These are phyloP conservation scores for Trichoderma harzianum DNA, from an alignment of 2,329 filamentous ascomycete genomes.

Conservation along the genomic window DNA sequence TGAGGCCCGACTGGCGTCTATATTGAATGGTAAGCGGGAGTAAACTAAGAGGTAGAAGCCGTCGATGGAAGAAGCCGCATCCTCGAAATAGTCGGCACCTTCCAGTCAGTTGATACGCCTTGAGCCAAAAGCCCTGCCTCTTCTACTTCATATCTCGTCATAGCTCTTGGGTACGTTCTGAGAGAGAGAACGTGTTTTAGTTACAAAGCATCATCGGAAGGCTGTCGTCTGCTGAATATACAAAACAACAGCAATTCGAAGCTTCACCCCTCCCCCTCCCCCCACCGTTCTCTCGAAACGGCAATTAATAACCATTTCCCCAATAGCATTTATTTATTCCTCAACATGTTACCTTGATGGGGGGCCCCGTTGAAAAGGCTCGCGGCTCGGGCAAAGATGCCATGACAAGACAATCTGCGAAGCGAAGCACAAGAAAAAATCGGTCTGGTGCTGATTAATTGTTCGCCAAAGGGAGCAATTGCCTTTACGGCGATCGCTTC, in stretches of 20 bases:
- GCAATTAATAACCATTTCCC: neutral
- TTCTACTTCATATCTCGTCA: neutral
- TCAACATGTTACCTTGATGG: neutral
- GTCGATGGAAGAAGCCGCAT: neutral
- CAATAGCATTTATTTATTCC: neutral
- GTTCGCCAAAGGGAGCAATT: neutral
- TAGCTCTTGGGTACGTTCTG: neutral
- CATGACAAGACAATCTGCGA: neutral
- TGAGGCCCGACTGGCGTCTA: neutral
- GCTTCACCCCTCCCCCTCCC: neutral
- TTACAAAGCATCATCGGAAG: neutral
- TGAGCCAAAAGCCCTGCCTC: neutral
- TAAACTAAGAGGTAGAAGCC: neutral
- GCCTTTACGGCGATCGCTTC: neutral
- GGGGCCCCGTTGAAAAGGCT: neutral
- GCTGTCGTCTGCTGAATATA: neutral
- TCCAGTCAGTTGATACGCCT: neutral
- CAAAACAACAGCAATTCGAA: neutral
- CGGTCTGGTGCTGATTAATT: neutral
- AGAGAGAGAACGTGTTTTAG: neutral
- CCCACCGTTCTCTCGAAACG: neutral
- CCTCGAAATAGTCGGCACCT: neutral
- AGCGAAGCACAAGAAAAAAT: neutral
- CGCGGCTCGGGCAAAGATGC: neutral
- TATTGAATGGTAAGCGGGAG: neutral